Percentiles rank a stretch among this genome's conserved stretches.
phyloP scores from a whole-genome alignment of 768 basidiomycete species.

The Russula sp. region DNA sequence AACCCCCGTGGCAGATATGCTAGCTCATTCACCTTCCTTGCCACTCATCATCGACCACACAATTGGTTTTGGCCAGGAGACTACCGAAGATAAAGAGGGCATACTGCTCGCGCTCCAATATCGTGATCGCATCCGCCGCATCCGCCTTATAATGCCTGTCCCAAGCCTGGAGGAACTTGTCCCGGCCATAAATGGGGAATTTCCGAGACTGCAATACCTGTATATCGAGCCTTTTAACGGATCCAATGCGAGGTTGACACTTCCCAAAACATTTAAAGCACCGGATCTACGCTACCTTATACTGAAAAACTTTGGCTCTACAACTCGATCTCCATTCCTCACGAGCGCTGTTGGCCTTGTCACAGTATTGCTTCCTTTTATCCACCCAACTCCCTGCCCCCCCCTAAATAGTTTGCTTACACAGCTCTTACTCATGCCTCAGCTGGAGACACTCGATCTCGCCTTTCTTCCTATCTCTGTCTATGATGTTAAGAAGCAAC shows the following conservation, averaged over 20 bases:
- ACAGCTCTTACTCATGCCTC: neutral
- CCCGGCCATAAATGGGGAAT: neutral
- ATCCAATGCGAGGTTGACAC: neutral
- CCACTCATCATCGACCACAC: neutral
- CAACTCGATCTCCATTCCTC: neutral
- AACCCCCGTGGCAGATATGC: neutral
- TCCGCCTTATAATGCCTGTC: neutral
- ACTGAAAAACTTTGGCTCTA: neutral
- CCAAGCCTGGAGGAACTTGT: neutral
- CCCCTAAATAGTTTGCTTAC: neutral
- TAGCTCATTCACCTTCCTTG: neutral
- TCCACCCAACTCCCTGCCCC: no score
- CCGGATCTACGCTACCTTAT: neutral
- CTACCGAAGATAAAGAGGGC: neutral
- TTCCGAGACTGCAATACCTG: neutral
- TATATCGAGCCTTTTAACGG: neutral
- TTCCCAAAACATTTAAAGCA: neutral
- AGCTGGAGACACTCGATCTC: neutral
- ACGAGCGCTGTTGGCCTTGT: neutral
- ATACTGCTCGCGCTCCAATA: neutral
- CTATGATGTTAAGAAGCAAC: neutral
- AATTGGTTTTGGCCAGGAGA: neutral
- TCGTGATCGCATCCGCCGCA: neutral
- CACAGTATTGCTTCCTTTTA: neutral
- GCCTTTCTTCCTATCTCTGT: neutral